These are phyloP conservation scores for Stipa capillata DNA, from an alignment of 176 grass and related monocot genomes.

Conservation along the genomic window DNA sequence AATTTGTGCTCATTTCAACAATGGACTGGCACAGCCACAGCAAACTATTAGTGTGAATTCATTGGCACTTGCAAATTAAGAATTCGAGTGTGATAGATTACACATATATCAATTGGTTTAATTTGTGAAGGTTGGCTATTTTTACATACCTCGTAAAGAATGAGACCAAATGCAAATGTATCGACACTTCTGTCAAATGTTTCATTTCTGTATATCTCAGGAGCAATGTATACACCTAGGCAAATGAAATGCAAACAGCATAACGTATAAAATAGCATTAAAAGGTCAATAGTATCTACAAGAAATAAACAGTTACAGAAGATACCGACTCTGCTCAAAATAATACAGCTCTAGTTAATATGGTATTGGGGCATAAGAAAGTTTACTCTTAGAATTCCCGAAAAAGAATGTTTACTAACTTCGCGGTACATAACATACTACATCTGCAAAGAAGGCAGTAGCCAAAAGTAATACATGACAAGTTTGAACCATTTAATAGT, in stretches of 20 bases:
- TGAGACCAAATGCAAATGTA: slow-evolving; percentile 82
- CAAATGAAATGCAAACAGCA: slow-evolving; percentile 8
- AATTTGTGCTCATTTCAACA: background rate
- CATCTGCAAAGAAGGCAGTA: background rate
- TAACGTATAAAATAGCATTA: background rate
- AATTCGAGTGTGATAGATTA: background rate
- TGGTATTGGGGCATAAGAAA: background rate
- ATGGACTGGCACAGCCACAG: background rate
- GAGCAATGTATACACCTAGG: slow-evolving; percentile 63
- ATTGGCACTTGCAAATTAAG: background rate
- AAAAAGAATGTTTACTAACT: background rate
- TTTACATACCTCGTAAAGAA: slow-evolving; percentile 81
- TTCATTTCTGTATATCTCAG: slow-evolving; percentile 85
- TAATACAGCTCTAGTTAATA: background rate
- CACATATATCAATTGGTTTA: background rate
- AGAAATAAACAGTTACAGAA: background rate
- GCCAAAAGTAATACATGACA: background rate
- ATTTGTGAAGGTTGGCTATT: background rate
- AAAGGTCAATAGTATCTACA: background rate
- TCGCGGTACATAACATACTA: background rate
- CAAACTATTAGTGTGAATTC: background rate
- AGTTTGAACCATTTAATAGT: background rate
- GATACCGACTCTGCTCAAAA: background rate
- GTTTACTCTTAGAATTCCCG: background rate
- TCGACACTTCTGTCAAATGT: slow-evolving; percentile 78